A percentile compares a stretch with the other conserved stretches of the same genome.
Evolutionary conservation across 179 eudicot species (phyloP).

Genomic region (Beta macrorhiza): DNA sequence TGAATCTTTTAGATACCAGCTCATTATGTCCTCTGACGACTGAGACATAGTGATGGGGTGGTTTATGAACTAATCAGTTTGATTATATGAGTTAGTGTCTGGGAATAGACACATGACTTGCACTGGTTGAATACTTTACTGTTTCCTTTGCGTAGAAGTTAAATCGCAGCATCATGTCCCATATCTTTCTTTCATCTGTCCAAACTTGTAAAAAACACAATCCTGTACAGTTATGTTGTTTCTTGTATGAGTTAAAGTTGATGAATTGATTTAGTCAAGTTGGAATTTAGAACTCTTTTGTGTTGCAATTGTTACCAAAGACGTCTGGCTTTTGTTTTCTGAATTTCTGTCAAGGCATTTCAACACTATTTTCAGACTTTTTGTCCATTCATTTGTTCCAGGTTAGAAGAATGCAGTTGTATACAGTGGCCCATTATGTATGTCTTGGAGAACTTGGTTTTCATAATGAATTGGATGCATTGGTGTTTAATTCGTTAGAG

Average conservation of each 20-base stretch:
- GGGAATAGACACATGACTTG: neutral
- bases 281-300: neutral
- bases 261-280: too few relatives aligned
- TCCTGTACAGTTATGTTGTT: neutral
- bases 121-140: neutral
- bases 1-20: neutral
- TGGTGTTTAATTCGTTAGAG: conserved; percentile 20
- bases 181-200: neutral
- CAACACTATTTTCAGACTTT: neutral
- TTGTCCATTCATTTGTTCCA: conserved; percentile 22
- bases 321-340: neutral
- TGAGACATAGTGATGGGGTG: neutral
- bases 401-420: conserved; percentile 32
- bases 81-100: too few relatives aligned
- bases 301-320: neutral
- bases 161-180: neutral
- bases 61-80: too few relatives aligned
- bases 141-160: neutral
- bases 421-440: conserved; percentile 26
- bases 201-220: neutral
- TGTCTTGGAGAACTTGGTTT: conserved; percentile 24
- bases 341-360: neutral
- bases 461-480: conserved; percentile 19
- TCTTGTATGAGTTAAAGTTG: neutral
- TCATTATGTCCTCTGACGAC: too few relatives aligned